These are phyloP conservation scores for Pichia sp. DNA, from an alignment of 1,139 yeast species.

Conservation along the genomic window DNA sequence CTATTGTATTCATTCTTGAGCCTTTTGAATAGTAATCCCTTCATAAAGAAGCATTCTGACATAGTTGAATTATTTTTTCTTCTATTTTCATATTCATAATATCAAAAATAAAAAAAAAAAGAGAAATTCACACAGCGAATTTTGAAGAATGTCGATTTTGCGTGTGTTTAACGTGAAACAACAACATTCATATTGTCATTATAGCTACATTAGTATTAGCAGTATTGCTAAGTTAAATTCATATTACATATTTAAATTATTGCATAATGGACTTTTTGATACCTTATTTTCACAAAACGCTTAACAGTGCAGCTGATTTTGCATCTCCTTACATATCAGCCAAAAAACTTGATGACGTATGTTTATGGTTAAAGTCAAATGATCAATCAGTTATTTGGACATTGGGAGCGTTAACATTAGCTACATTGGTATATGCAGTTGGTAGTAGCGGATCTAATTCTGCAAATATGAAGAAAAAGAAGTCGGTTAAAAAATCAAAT, in stretches of 20 bases:
- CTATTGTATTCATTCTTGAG: conserved; percentile 37
- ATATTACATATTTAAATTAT: too few relatives aligned
- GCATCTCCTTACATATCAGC: conserved; percentile 1
- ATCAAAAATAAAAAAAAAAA: too few relatives aligned
- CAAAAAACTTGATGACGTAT: conserved; percentile 2
- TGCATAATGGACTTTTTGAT: background rate
- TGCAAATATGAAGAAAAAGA: background rate
- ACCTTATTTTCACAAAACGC: conserved; percentile 4
- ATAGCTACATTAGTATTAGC: too few relatives aligned
- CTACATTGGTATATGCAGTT: background rate
- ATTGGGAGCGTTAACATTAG: conserved; percentile 5
- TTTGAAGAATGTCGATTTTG: too few relatives aligned
- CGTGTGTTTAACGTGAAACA: too few relatives aligned
- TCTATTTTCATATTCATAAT: too few relatives aligned
- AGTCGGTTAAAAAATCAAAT: background rate
- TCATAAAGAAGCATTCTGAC: too few relatives aligned
- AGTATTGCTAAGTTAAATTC: too few relatives aligned
- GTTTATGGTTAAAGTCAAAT: conserved; percentile 6
- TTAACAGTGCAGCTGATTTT: background rate
- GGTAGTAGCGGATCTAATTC: background rate
- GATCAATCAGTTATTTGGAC: conserved; percentile 3
- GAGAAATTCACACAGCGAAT: too few relatives aligned
- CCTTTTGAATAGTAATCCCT: background rate
- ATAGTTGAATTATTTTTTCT: too few relatives aligned
- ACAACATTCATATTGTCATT: too few relatives aligned